Evolutionary conservation across 306 rosid genomes (phyloP).

Genomic region (Acacia acuminata): DNA sequence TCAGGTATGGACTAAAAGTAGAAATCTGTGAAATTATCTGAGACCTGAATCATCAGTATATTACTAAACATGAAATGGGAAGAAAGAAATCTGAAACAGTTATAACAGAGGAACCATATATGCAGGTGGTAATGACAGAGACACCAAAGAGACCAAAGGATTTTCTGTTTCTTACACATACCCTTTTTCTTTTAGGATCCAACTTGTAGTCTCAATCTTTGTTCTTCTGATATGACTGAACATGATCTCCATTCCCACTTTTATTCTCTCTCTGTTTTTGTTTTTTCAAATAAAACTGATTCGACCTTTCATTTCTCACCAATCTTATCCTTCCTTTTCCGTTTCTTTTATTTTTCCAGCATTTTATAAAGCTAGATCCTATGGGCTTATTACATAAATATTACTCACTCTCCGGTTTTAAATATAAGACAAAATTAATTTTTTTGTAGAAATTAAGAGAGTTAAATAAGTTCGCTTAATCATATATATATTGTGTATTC

Average conservation of each 20-base stretch:
- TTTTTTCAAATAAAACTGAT: not conserved
- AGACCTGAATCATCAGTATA: not conserved
- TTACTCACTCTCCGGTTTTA: no score
- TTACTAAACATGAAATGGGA: not conserved
- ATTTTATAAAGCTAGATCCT: not conserved
- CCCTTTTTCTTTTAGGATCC: slow-evolving; percentile 1
- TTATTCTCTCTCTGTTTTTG: no score
- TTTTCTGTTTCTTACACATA: not conserved
- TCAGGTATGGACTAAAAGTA: not conserved
- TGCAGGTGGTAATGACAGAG: not conserved
- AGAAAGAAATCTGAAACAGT: not conserved
- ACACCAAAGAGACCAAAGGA: slow-evolving; percentile 29
- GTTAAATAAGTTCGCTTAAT: no score
- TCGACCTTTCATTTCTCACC: slow-evolving; percentile 34
- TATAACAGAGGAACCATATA: not conserved
- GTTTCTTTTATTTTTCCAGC: not conserved
- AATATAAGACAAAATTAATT: no score
- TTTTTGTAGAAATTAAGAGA: no score
- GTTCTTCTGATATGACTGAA: slow-evolving; percentile 28
- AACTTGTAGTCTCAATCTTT: not conserved
- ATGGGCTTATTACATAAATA: no score
- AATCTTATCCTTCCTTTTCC: not conserved
- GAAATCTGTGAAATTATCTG: not conserved
- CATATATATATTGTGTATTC: no score
- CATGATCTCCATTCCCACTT: slow-evolving; percentile 32